phyloP scores from a whole-genome alignment of 2,329 filamentous ascomycete species.

The Dothidotthia symphoricarpi region DNA sequence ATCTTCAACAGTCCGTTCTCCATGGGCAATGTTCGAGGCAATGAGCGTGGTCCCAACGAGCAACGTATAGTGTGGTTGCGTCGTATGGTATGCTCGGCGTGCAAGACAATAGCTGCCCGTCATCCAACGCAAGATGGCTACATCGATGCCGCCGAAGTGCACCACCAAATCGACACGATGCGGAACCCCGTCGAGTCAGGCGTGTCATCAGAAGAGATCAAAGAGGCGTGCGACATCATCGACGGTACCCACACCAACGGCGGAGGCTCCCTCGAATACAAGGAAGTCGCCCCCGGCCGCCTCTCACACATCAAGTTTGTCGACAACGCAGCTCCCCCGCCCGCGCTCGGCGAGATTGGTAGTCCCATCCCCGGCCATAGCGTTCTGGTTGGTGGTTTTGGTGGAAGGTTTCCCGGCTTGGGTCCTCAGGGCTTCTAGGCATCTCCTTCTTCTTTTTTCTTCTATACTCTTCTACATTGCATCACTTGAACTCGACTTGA shows the following conservation, averaged over 20 bases:
- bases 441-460: background rate
- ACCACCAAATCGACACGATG: conserved; percentile 64
- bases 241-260: conserved; percentile 77
- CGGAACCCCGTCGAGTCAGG: conserved; percentile 57
- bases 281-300: conserved; percentile 49
- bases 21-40: conserved; percentile 23
- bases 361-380: conserved; percentile 48
- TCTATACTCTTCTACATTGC: no score
- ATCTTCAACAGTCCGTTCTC: conserved; percentile 37
- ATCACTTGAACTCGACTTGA: background rate
- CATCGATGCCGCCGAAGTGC: conserved; percentile 64
- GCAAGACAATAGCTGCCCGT: conserved; percentile 59
- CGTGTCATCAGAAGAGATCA: conserved; percentile 65
- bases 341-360: conserved; percentile 49
- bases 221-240: conserved; percentile 86
- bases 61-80: conserved; percentile 36
- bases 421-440: conserved; percentile 33
- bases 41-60: conserved; percentile 29
- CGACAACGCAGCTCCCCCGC: conserved; percentile 27
- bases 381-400: conserved; percentile 37
- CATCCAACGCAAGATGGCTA: conserved; percentile 59
- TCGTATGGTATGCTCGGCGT: conserved; percentile 70
- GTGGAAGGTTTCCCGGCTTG: conserved; percentile 34
- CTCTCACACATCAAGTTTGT: conserved; percentile 47
- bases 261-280: conserved; percentile 79